phyloP scores from a whole-genome alignment of 164 flowering plant genomes.

The Pachysandra terminalis region DNA sequence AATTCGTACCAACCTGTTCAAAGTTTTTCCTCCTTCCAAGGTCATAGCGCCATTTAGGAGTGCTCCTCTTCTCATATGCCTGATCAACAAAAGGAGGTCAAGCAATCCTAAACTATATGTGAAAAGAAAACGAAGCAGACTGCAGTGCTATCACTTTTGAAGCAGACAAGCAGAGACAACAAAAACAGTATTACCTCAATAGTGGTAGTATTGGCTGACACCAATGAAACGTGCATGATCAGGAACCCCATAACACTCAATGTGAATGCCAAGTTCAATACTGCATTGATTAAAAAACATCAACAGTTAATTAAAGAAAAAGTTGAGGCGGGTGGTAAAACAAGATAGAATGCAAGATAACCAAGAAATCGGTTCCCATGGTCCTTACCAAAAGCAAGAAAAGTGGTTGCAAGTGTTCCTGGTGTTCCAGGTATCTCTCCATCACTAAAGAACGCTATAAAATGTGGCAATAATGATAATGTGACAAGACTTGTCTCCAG shows the following conservation, averaged over 20 bases:
- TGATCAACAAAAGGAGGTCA: constrained; percentile 19
- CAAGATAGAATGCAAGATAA: background rate
- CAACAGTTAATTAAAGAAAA: background rate
- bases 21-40: constrained; percentile 70
- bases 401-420: constrained; percentile 49
- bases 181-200: constrained; percentile 39
- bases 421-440: constrained; percentile 55
- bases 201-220: constrained; percentile 48
- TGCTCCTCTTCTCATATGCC: constrained; percentile 47
- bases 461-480: constrained; percentile 39
- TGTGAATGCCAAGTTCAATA: constrained; percentile 53
- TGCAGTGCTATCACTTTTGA: background rate
- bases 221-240: constrained; percentile 50
- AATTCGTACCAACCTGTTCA: constrained; percentile 48
- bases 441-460: too few species aligned
- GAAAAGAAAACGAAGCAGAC: background rate
- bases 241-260: constrained; percentile 51
- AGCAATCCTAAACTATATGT: background rate
- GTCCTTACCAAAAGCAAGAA: constrained; percentile 48
- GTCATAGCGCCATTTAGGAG: constrained; percentile 70
- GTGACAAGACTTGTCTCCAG: constrained; percentile 54
- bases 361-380: background rate
- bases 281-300: constrained; percentile 19
- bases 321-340: background rate
- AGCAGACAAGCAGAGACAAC: background rate